Evolutionary conservation across 148 eudicot genomes (phyloP).

Genomic region (Spergularia marina): DNA sequence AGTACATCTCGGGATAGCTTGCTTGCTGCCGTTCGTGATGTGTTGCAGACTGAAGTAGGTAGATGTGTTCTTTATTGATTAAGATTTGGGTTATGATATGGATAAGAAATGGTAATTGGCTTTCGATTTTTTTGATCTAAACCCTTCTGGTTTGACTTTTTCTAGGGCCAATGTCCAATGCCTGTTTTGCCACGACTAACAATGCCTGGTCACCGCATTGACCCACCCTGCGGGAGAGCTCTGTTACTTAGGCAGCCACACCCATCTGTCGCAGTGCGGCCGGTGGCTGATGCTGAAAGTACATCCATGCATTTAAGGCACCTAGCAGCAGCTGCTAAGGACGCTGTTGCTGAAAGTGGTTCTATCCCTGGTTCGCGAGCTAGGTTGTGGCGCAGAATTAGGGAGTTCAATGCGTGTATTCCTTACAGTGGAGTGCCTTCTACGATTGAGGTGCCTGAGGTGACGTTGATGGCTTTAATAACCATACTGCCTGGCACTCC

Average conservation of each 20-base stretch:
- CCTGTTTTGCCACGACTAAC: slow-evolving; percentile 88
- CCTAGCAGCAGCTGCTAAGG: slow-evolving; percentile 94
- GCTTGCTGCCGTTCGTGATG: slow-evolving; percentile 91
- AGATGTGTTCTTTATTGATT: slow-evolving; percentile 41
- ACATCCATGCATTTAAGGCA: slow-evolving; percentile 83
- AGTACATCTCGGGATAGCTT: slow-evolving; percentile 98
- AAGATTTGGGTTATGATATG: slow-evolving; percentile 11
- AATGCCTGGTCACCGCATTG: slow-evolving; percentile 98
- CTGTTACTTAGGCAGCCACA: slow-evolving; percentile 41
- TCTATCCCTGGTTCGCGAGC: slow-evolving; percentile 98
- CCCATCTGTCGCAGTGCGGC: slow-evolving; percentile 38
- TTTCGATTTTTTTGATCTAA: slow-evolving; percentile 9
- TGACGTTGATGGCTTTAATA: slow-evolving; percentile 94
- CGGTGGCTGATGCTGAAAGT: slow-evolving; percentile 64
- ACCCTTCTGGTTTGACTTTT: slow-evolving; percentile 23
- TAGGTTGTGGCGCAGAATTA: slow-evolving; percentile 93
- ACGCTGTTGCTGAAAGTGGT: slow-evolving; percentile 97
- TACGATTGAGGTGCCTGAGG: slow-evolving; percentile 89
- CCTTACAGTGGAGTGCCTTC: slow-evolving; percentile 86
- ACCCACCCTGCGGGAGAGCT: slow-evolving; percentile 95
- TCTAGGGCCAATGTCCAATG: slow-evolving; percentile 87
- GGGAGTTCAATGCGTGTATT: slow-evolving; percentile 95
- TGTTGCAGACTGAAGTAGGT: slow-evolving; percentile 95
- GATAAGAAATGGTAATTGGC: neutral
- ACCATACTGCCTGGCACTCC: slow-evolving; percentile 95